Percentiles rank a stretch among this genome's conserved stretches.
phyloP scores from a whole-genome alignment of 495 filamentous ascomycete species.

The Hypoxylon fuscum region DNA sequence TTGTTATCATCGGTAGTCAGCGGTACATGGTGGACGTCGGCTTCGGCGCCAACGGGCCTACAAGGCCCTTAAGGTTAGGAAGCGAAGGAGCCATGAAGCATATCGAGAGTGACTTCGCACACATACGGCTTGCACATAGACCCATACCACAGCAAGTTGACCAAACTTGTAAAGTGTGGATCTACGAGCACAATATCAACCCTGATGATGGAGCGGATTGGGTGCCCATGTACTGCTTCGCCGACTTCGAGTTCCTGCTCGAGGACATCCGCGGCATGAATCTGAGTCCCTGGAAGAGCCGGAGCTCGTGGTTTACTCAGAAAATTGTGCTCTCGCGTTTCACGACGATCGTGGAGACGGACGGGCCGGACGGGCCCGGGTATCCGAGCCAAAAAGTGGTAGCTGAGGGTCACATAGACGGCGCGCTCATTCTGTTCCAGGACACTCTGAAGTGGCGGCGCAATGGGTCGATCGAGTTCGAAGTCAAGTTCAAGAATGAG shows the following conservation, averaged over 20 bases:
- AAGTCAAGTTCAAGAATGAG: constrained; percentile 60
- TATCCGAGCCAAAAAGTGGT: neutral
- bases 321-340: constrained; percentile 49
- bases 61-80: neutral
- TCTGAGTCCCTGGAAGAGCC: constrained; percentile 53
- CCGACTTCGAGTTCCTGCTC: constrained; percentile 53
- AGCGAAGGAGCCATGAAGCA: neutral
- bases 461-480: constrained; percentile 55
- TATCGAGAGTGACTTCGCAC: neutral
- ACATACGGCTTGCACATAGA: constrained; percentile 39
- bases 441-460: constrained; percentile 67
- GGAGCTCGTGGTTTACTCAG: constrained; percentile 54
- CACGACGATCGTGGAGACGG: constrained; percentile 50
- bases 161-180: constrained; percentile 49
- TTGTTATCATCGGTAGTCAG: constrained; percentile 63
- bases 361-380: constrained; percentile 3
- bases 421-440: constrained; percentile 65
- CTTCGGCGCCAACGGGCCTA: constrained; percentile 64
- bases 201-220: constrained; percentile 38
- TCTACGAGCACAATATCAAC: constrained; percentile 47
- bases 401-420: constrained; percentile 51
- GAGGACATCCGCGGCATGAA: constrained; percentile 69
- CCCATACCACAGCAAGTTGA: constrained; percentile 42
- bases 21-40: constrained; percentile 75
- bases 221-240: constrained; percentile 54